Conservation (phyloP, 163 green algal genomes). For the Botryococcus braunii region DNA sequence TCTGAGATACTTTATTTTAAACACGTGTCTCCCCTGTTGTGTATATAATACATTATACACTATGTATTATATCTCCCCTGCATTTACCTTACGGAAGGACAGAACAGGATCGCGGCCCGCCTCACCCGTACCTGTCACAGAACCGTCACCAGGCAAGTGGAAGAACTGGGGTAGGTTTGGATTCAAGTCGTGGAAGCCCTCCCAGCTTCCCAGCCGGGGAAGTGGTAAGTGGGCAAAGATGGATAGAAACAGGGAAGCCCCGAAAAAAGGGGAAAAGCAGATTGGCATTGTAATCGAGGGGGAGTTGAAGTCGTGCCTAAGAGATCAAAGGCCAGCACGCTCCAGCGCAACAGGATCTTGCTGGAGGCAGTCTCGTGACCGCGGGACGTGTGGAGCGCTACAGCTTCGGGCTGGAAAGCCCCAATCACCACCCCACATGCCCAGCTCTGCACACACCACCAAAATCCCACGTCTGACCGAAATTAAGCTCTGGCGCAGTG, state of each 20-base stretch:
- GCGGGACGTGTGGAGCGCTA: slow-evolving; percentile 56
- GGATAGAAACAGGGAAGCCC: too few species aligned
- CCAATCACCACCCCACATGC: slow-evolving; percentile 60
- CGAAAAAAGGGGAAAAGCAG: too few species aligned
- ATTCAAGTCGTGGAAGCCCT: neutral
- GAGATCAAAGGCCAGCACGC: slow-evolving; percentile 75
- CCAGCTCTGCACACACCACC: slow-evolving; percentile 57
- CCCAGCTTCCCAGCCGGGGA: too few species aligned
- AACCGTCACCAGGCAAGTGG: neutral
- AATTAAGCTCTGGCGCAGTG: neutral
- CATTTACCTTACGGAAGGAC: too few species aligned
- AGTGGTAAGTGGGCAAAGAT: too few species aligned
- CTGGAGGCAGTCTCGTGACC: slow-evolving; percentile 71
- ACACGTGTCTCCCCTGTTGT: too few species aligned
- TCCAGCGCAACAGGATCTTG: slow-evolving; percentile 79
- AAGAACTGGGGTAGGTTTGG: neutral
- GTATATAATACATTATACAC: too few species aligned
- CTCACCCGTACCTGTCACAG: too few species aligned
- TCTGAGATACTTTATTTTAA: too few species aligned
- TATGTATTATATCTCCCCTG: too few species aligned
- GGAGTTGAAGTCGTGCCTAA: slow-evolving; percentile 29
- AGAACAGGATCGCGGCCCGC: too few species aligned
- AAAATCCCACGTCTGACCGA: neutral
- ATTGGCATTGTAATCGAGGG: too few species aligned
- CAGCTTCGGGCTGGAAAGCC: slow-evolving; percentile 58